Conservation (phyloP, 2,329 filamentous ascomycete genomes). For the Metarhizium sp. region DNA sequence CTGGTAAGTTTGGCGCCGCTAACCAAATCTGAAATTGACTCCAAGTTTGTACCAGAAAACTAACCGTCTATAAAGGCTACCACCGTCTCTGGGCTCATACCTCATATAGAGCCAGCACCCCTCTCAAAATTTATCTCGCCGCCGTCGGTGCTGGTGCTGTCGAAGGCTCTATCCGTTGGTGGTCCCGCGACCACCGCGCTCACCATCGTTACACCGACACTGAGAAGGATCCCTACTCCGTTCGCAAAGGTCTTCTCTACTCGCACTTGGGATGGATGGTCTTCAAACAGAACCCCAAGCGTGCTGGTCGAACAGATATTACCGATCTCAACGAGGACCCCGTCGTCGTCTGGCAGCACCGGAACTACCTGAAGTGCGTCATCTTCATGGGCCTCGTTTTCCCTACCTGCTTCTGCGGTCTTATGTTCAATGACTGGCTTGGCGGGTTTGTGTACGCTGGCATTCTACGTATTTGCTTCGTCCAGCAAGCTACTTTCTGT, state of each 20-base stretch:
- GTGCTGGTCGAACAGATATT: slow-evolving; percentile 80
- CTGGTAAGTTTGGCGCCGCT: slow-evolving; percentile 39
- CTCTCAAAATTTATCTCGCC: slow-evolving; percentile 74
- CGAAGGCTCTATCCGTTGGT: slow-evolving; percentile 81
- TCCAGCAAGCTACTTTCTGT: slow-evolving; percentile 88
- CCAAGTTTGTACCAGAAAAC: not conserved
- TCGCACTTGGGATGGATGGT: slow-evolving; percentile 80
- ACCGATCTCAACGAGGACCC: slow-evolving; percentile 80
- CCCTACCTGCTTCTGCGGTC: slow-evolving; percentile 64
- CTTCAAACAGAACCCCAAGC: slow-evolving; percentile 87
- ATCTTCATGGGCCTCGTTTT: slow-evolving; percentile 68
- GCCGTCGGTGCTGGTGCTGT: slow-evolving; percentile 75
- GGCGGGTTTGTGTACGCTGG: slow-evolving; percentile 80
- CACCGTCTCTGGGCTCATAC: slow-evolving; percentile 79
- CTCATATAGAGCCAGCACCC: slow-evolving; percentile 68
- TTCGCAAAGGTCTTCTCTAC: slow-evolving; percentile 80
- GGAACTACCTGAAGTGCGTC: slow-evolving; percentile 74
- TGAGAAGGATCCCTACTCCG: slow-evolving; percentile 84
- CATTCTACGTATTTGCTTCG: slow-evolving; percentile 79
- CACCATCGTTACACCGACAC: slow-evolving; percentile 91
- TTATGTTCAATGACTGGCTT: slow-evolving; percentile 71
- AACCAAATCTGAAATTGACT: too few species aligned
- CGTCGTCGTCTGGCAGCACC: slow-evolving; percentile 81
- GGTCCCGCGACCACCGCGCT: slow-evolving; percentile 77
- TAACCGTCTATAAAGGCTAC: slow-evolving; percentile 16